Conservation (phyloP, 805 yeast species). For the Lipomyces sp. region DNA sequence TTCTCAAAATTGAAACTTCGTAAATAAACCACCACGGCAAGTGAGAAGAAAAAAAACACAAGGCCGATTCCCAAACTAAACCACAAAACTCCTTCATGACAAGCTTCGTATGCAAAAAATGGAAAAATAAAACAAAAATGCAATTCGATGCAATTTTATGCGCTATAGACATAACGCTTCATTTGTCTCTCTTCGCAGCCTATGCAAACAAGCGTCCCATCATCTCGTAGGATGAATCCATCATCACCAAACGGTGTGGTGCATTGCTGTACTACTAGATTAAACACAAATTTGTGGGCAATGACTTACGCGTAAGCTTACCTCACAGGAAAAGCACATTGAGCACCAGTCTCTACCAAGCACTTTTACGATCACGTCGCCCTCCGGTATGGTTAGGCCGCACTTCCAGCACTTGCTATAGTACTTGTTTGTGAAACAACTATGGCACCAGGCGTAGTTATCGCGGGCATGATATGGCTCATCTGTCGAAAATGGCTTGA, state of each 20-base stretch:
- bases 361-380: constrained; percentile 40
- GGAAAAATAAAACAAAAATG: background rate
- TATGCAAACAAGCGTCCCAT: constrained; percentile 43
- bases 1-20: background rate
- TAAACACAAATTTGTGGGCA: background rate
- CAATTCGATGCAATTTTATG: constrained; percentile 5
- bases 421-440: constrained; percentile 40
- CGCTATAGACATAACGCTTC: constrained; percentile 16
- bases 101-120: background rate
- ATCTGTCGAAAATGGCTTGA: constrained; percentile 33
- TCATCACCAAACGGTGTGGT: constrained; percentile 39
- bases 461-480: constrained; percentile 39
- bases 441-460: constrained; percentile 39
- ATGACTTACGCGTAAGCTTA: constrained; percentile 10
- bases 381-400: constrained; percentile 31
- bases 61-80: background rate
- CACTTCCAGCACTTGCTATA: constrained; percentile 46
- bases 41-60: background rate
- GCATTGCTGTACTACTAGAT: constrained; percentile 40
- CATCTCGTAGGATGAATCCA: constrained; percentile 44
- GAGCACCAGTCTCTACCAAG: constrained; percentile 44
- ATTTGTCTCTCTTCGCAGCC: constrained; percentile 39
- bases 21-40: background rate
- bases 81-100: background rate
- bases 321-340: constrained; percentile 44